These are phyloP conservation scores for Blastocystis sp. DNA, from an alignment of 352 stramenopile species.

Conservation along the genomic window DNA sequence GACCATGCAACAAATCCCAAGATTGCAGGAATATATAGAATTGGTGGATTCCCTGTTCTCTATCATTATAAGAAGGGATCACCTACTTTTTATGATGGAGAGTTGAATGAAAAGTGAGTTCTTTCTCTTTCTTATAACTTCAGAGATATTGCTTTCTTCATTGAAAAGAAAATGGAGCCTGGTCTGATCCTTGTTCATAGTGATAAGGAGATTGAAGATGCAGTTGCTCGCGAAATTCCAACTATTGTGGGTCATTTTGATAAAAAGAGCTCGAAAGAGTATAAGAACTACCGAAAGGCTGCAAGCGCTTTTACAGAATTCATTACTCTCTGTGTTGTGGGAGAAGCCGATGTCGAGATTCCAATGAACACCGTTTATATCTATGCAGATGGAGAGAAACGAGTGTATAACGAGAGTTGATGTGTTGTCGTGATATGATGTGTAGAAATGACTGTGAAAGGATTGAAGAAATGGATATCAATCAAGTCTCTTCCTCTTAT, in stretches of 20 bases:
- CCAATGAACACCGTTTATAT: constrained; percentile 15
- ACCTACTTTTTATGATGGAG: constrained; percentile 42
- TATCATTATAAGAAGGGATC: constrained; percentile 43
- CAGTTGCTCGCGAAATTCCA: background rate
- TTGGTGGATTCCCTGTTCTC: constrained; percentile 30
- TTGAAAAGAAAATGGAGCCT: constrained; percentile 39
- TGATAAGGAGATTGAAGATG: constrained; percentile 3
- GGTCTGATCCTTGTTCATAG: background rate
- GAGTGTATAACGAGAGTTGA: background rate
- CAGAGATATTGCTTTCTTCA: constrained; percentile 50
- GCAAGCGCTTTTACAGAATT: constrained; percentile 6
- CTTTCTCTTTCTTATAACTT: background rate
- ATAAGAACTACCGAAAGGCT: constrained; percentile 58
- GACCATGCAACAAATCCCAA: constrained; percentile 18
- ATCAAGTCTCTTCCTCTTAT: constrained; percentile 16
- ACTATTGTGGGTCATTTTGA: constrained; percentile 21
- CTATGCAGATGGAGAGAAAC: constrained; percentile 14
- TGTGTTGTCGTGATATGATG: background rate
- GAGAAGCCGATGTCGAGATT: constrained; percentile 19
- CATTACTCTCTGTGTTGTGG: constrained; percentile 21
- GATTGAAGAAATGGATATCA: constrained; percentile 50
- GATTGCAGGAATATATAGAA: constrained; percentile 24
- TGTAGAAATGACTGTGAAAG: constrained; percentile 61
- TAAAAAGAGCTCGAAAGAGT: constrained; percentile 51
- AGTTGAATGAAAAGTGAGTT: constrained; percentile 17